phyloP scores from a whole-genome alignment of 108 stramenopile species.

The Poteriospumella lacustris region DNA sequence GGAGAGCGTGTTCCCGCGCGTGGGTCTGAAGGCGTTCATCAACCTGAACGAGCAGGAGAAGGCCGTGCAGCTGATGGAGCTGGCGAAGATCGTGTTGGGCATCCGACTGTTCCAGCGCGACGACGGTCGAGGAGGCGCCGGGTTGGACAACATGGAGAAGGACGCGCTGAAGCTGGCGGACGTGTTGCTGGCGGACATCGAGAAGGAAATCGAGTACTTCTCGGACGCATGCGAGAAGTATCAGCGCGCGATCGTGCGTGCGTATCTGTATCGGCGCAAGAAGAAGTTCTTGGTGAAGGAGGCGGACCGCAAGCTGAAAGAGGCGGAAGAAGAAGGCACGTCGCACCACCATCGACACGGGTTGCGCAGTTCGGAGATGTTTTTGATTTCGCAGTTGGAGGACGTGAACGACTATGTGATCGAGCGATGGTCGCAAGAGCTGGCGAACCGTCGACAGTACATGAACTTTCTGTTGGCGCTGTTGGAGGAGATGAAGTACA shows the following conservation, averaged over 20 bases:
- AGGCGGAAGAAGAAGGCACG: background rate
- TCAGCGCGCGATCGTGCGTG: constrained; percentile 46
- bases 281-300: background rate
- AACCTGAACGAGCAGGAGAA: constrained; percentile 49
- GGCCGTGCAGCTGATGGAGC: constrained; percentile 50
- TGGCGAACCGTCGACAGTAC: constrained; percentile 59
- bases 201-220: constrained; percentile 14
- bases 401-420: constrained; percentile 41
- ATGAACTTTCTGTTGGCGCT: constrained; percentile 47
- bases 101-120: constrained; percentile 62
- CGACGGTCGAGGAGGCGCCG: constrained; percentile 54
- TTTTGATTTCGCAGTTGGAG: constrained; percentile 39
- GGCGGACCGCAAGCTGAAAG: background rate
- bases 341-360: background rate
- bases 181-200: constrained; percentile 33
- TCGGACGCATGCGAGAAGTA: constrained; percentile 36
- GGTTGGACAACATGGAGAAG: constrained; percentile 42
- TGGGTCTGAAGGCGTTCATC: constrained; percentile 58
- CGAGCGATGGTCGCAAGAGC: constrained; percentile 56
- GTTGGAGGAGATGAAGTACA: constrained; percentile 46
- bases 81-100: constrained; percentile 54
- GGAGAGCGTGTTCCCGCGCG: constrained; percentile 59
- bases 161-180: constrained; percentile 30
- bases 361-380: background rate
- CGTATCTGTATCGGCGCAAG: background rate